These are phyloP conservation scores for Kodamaea leandrae DNA, from an alignment of 805 yeast species.

Conservation along the genomic window DNA sequence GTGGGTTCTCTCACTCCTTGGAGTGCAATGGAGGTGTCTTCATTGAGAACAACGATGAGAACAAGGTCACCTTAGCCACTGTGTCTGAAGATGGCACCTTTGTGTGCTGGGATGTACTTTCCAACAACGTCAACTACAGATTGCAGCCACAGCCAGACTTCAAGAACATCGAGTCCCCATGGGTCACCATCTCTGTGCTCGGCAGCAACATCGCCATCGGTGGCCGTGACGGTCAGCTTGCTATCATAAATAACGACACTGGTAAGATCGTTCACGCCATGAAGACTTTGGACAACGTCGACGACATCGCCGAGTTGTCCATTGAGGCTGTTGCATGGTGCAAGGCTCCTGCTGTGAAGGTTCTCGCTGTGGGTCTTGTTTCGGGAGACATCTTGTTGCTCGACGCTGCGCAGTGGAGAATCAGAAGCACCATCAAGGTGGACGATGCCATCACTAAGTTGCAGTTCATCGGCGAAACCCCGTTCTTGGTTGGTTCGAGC, in stretches of 20 bases:
- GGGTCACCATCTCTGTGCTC: conserved; percentile 72
- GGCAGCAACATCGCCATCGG: conserved; percentile 69
- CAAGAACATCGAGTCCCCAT: conserved; percentile 76
- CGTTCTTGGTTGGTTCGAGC: conserved; percentile 63
- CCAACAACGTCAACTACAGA: conserved; percentile 67
- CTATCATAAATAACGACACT: conserved; percentile 69
- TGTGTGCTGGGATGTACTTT: conserved; percentile 86
- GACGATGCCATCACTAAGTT: conserved; percentile 86
- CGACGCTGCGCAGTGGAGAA: conserved; percentile 83
- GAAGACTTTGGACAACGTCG: conserved; percentile 57
- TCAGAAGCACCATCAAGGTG: conserved; percentile 65
- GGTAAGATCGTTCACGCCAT: conserved; percentile 70
- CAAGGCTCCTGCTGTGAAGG: conserved; percentile 46
- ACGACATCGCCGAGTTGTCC: conserved; percentile 43
- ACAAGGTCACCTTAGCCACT: conserved; percentile 64
- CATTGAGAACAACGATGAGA: conserved; percentile 51
- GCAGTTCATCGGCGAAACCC: conserved; percentile 57
- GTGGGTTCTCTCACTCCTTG: conserved; percentile 75
- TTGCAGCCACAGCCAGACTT: conserved; percentile 59
- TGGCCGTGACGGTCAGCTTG: conserved; percentile 81
- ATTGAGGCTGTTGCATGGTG: conserved; percentile 77
- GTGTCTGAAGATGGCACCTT: conserved; percentile 83
- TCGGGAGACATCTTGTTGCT: conserved; percentile 81
- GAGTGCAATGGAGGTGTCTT: conserved; percentile 83
- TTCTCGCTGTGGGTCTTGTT: conserved; percentile 84